Evolutionary conservation across 306 rosid species (phyloP).

Genomic region (Canavalia gladiata): DNA sequence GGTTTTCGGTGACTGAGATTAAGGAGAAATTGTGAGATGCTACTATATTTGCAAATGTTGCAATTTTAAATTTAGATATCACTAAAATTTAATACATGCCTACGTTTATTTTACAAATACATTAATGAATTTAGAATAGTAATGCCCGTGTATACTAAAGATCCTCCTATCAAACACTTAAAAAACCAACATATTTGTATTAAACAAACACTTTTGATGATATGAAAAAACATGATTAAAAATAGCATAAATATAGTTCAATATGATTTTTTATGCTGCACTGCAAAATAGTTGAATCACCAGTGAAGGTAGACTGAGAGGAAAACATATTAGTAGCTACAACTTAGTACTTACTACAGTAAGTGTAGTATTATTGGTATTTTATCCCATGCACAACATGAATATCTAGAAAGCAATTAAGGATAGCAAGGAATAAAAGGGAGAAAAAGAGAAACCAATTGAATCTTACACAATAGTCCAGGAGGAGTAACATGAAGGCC

Average conservation of each 20-base stretch:
- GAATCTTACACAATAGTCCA: conserved; percentile 19
- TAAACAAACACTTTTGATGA: background rate
- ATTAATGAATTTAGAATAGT: too few species aligned
- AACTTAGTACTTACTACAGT: background rate
- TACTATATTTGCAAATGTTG: too few species aligned
- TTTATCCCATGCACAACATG: conserved; percentile 43
- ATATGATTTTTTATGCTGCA: background rate
- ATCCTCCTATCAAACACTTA: too few species aligned
- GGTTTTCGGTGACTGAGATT: too few species aligned
- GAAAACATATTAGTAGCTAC: background rate
- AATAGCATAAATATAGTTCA: background rate
- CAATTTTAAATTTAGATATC: too few species aligned
- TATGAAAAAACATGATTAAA: background rate
- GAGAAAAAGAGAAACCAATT: background rate
- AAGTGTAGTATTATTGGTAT: conserved; percentile 28
- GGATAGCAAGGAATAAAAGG: background rate
- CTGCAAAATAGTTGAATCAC: conserved; percentile 8
- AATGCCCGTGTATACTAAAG: too few species aligned
- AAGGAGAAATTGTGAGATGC: too few species aligned
- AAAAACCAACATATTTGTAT: background rate
- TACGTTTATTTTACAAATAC: too few species aligned
- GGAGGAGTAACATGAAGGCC: conserved; percentile 28
- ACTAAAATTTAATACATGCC: too few species aligned
- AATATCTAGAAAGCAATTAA: conserved; percentile 43
- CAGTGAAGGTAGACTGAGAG: conserved; percentile 22